Base-by-base conservation (phyloP, 495 filamentous ascomycete species). In the Lentithecium fluviatile region DNA sequence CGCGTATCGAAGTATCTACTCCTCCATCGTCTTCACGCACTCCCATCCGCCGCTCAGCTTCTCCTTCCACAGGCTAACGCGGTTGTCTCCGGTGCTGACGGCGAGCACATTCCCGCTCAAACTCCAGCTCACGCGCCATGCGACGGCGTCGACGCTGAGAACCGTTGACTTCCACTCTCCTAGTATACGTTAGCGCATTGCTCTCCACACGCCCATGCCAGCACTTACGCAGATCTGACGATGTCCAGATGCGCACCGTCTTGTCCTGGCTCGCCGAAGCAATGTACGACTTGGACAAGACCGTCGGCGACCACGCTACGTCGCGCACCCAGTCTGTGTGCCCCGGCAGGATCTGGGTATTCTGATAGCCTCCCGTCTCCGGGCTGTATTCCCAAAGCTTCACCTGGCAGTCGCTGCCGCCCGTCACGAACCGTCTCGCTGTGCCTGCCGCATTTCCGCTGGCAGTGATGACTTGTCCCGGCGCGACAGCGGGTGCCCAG, bases 241-340 rank as follows among this genome's bases (percentile, higher is more conserved):
- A 84, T 17, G 92, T 97, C 95, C 95, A 99, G 74, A 99, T 96
- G 52, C 92, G 83, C 52, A 97, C 93, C 11, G 90, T 96, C 80
- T 91, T 92, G 69, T 99, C 94, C 78, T 97, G 91, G n/a, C 83
- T 86, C 13, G 93, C 94, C 15, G 85, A 88, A 21, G 94, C 95
- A 64, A 99, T 95, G 77, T 99, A 99, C 45, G 84, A 86, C 80
- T 95, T 97, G 70, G 88, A 87, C 59, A 97, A 80, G 45, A 97
- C 88, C 54, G 89, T 95, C 6, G 94, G 94, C 45, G 87, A 88
- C 95, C 95, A 97, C 13, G 93, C 90, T 7, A 99, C 94, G 72
- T 99, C 95, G 47, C 94, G 88, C 49, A 99, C 94, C 94, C 94
- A 99, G 78, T 97, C 94, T 0, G 85, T 86, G 74, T 99, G 94